A percentile compares a stretch with the other conserved stretches of the same genome.
These are phyloP conservation scores for Barbarea vulgaris DNA, from an alignment of 345 rosid species.

Conservation along the genomic window DNA sequence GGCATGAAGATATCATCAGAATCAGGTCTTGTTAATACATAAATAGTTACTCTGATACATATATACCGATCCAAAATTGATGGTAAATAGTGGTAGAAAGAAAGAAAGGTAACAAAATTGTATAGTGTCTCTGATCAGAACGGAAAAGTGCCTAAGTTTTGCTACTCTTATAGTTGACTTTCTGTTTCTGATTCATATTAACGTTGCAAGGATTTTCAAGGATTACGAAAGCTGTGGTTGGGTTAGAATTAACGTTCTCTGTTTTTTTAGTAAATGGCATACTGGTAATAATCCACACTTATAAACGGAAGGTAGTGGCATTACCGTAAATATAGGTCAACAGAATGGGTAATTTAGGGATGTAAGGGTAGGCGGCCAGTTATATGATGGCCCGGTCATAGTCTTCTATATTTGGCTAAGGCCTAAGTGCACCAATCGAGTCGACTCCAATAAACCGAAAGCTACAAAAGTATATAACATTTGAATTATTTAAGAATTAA, in stretches of 20 bases:
- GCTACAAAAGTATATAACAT: conserved; percentile 20
- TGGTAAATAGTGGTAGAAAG: conserved; percentile 17
- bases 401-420: background rate
- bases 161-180: conserved; percentile 9
- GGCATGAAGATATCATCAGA: conserved; percentile 16
- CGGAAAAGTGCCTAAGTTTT: conserved; percentile 6
- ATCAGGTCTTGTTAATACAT: conserved; percentile 14
- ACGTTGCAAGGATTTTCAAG: background rate
- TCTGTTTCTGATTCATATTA: background rate
- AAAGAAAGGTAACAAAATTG: conserved; percentile 3
- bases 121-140: conserved; percentile 9
- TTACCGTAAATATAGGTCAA: background rate
- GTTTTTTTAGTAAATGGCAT: background rate
- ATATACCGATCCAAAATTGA: conserved; percentile 14
- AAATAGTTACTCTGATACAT: background rate
- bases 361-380: background rate
- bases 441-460: conserved; percentile 14
- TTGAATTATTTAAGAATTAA: background rate
- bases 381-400: conserved; percentile 18
- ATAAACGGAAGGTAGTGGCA: conserved; percentile 5
- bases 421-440: background rate
- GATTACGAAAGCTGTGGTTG: conserved; percentile 1
- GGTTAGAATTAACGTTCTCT: background rate
- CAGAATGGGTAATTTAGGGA: background rate
- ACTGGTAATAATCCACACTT: background rate